Evolutionary conservation across 805 yeast species (phyloP).

Genomic region (Kuraishia borneana): DNA sequence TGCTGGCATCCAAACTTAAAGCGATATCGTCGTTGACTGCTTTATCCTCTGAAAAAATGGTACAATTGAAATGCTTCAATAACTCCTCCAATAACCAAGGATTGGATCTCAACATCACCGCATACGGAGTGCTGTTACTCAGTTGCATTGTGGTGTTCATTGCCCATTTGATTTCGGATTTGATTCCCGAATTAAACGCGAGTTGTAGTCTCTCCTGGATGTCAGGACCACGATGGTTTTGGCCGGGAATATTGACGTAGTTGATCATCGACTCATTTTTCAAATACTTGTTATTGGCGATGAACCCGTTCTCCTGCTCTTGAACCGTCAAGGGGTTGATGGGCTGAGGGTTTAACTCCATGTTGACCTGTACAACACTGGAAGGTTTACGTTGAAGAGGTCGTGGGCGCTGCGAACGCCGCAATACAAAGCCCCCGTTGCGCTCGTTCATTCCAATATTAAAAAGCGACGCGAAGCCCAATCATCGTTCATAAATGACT

Average conservation of each 20-base stretch:
- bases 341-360: constrained; percentile 10
- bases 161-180: constrained; percentile 64
- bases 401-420: neutral
- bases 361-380: too few relatives aligned
- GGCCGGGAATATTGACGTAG: constrained; percentile 20
- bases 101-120: constrained; percentile 28
- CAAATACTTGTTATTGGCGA: constrained; percentile 16
- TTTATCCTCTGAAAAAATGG: constrained; percentile 3
- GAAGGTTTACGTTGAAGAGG: too few relatives aligned
- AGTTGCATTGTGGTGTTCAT: constrained; percentile 39
- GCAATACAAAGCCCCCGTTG: too few relatives aligned
- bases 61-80: constrained; percentile 19
- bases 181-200: constrained; percentile 56
- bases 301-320: constrained; percentile 21
- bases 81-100: constrained; percentile 30
- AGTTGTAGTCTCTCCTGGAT: constrained; percentile 55
- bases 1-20: constrained; percentile 32
- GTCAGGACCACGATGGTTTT: constrained; percentile 42
- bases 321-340: constrained; percentile 18
- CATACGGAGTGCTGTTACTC: constrained; percentile 26
- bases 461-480: too few relatives aligned
- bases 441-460: too few relatives aligned
- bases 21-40: constrained; percentile 4
- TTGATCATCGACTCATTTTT: constrained; percentile 18
- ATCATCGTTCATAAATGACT: constrained; percentile 19